Evolutionary conservation across 345 rosid species (phyloP), one percentile per base, ranked within the genome.

Genomic region (Carallia brachiata): DNA sequence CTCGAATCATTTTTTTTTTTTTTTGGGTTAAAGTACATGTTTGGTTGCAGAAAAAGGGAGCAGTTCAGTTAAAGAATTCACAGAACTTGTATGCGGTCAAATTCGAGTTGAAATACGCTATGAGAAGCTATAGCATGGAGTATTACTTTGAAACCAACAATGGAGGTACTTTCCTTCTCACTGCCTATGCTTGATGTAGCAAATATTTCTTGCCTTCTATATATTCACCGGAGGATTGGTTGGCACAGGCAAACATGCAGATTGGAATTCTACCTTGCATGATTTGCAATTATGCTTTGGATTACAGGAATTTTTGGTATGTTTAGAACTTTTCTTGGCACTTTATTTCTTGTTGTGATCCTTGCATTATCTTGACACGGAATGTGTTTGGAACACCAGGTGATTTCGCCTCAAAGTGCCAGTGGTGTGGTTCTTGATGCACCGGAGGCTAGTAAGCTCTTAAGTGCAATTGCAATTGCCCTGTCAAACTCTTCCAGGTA

Each of bases 211-310:
- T 62, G 52, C 36, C 44, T 64, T 54, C 64, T 57, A 28, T 80
- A 62, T 74, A 62, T 69, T 82, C 67, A 75, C 75, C 69, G 27
- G 50, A 44, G 62, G 67, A 77, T 62, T 80, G 73, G 67, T 78
- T 80, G 80, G 63, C 75, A 71, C 88, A 92, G 97, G 85, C 23
- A 85, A 87, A 83, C 48, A 71, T 73, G 74, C 73, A 52, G 89
- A 85, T 53, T 88, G 90, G 99, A 73, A 81, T 78, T 74, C 63
- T 69, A 68, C 62, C 56, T 78, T 85, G 82, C 98, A 92, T 81
- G 94, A 92, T 87, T 79, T 95, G 81, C 98, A 92, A 81, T 84
- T 95, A 63, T 87, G 92, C 79, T 95, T 95, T 88, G 99, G 97
- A 64, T 97, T 92, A 62, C 86, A 88, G 66, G 97, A 88, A 34